A percentile compares a stretch with the other conserved stretches of the same genome.
Evolutionary conservation across 192 early-diverging fungal genomes (phyloP).

Genomic region (Piromyces finnis): DNA sequence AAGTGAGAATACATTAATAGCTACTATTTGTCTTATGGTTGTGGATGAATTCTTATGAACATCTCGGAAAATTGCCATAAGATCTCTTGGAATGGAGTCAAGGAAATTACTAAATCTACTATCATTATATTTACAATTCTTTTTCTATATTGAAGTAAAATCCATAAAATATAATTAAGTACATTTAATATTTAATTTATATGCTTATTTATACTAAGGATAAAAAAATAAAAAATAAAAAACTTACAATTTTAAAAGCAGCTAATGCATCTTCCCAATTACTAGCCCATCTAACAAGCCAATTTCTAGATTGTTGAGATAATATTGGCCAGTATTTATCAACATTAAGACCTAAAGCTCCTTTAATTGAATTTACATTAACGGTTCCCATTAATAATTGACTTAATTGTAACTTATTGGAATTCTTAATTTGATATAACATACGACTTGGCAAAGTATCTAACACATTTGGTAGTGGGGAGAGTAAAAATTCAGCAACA

Average conservation of each 20-base stretch:
- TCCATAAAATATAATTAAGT: too few species aligned
- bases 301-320: neutral
- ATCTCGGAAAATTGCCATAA: neutral
- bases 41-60: neutral
- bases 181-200: too few species aligned
- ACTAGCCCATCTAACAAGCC: neutral
- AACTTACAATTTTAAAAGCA: neutral
- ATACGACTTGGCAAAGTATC: neutral
- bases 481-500: conserved; percentile 7
- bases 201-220: too few species aligned
- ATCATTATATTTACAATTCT: neutral
- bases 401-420: neutral
- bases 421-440: neutral
- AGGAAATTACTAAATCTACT: neutral
- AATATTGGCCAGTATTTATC: neutral
- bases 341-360: neutral
- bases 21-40: neutral
- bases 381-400: neutral
- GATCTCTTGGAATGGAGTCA: neutral
- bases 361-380: neutral
- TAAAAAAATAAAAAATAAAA: too few species aligned
- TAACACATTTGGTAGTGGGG: neutral
- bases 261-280: neutral
- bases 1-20: neutral
- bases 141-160: neutral